Conservation (phyloP, 2,329 filamentous ascomycete species). For the Diaporthe longicolla region DNA sequence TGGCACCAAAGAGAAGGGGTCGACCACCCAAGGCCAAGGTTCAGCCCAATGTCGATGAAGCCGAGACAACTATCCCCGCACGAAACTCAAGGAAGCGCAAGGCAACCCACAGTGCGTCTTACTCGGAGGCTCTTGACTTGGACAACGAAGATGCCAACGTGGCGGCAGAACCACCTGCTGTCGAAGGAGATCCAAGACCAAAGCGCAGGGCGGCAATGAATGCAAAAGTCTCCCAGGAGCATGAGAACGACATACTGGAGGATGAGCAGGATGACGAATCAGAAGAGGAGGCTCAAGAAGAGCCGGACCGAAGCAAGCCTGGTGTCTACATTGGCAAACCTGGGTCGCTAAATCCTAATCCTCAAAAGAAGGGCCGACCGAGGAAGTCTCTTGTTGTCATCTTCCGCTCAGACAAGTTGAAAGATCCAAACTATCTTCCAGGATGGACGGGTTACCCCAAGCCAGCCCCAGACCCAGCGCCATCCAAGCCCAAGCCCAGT, state of each 20-base stretch:
- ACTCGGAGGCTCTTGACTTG: slow-evolving; percentile 18
- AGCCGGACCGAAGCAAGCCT: slow-evolving; percentile 37
- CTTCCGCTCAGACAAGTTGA: slow-evolving; percentile 50
- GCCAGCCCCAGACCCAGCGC: slow-evolving; percentile 8
- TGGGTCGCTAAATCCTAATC: slow-evolving; percentile 47
- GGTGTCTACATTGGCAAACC: slow-evolving; percentile 47
- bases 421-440: slow-evolving; percentile 42
- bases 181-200: slow-evolving; percentile 14
- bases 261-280: slow-evolving; percentile 2
- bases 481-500: background rate
- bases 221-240: background rate
- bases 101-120: slow-evolving; percentile 34
- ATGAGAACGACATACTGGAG: background rate
- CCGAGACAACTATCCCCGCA: background rate
- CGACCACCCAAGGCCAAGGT: slow-evolving; percentile 23
- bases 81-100: slow-evolving; percentile 38
- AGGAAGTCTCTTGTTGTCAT: slow-evolving; percentile 51
- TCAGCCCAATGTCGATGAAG: background rate
- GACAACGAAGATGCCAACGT: background rate
- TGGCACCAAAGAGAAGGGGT: background rate
- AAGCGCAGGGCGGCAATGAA: slow-evolving; percentile 31
- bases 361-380: slow-evolving; percentile 48
- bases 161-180: background rate
- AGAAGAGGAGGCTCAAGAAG: slow-evolving; percentile 31
- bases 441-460: slow-evolving; percentile 37